A percentile compares a stretch with the other conserved stretches of the same genome.
Evolutionary conservation across 306 rosid genomes (phyloP).

Genomic region (Senna tora): DNA sequence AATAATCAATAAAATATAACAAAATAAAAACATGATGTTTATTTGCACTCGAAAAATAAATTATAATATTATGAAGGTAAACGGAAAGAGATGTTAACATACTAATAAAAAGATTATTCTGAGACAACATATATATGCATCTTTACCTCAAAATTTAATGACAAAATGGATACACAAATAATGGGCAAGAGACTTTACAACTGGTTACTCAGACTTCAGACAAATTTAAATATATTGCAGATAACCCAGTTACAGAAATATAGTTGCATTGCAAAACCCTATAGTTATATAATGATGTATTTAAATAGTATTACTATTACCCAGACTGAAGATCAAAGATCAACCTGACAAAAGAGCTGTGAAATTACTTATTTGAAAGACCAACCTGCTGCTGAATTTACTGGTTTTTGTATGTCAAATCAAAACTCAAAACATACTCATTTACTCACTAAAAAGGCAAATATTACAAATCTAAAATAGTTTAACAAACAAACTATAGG

Average conservation of each 20-base stretch:
- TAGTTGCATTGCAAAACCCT: not conserved
- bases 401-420: not conserved
- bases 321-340: not conserved
- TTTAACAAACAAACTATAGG: not conserved
- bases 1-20: not conserved
- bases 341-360: not conserved
- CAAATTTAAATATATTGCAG: not conserved
- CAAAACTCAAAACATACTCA: too few species aligned
- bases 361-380: not conserved
- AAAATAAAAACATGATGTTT: not conserved
- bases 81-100: not conserved
- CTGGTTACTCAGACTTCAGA: not conserved
- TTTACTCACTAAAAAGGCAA: not conserved
- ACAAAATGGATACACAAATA: not conserved
- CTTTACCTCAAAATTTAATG: not conserved
- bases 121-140: not conserved
- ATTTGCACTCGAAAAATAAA: not conserved
- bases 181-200: not conserved
- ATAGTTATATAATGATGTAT: not conserved
- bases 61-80: not conserved
- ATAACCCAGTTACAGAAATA: not conserved
- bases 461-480: not conserved
- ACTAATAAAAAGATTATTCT: not conserved
- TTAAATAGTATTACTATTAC: not conserved
- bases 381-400: not conserved